These are phyloP conservation scores for Triglochin maritima DNA, from an alignment of 106 monocot species.

Conservation along the genomic window DNA sequence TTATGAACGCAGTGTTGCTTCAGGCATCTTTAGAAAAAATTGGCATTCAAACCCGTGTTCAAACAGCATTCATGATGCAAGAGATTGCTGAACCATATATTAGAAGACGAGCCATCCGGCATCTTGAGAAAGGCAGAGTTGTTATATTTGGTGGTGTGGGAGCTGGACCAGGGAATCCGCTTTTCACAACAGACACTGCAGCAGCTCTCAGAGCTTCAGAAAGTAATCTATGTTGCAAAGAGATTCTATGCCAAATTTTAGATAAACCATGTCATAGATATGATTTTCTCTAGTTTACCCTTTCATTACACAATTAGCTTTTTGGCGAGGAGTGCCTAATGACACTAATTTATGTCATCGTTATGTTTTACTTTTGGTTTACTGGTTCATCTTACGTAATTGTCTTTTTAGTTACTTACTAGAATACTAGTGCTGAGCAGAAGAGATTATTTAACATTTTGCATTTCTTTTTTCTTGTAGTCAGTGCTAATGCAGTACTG, in stretches of 20 bases:
- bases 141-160: constrained; percentile 93
- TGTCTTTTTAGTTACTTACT: neutral
- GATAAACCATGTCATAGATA: neutral
- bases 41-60: constrained; percentile 75
- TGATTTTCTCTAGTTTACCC: neutral
- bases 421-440: neutral
- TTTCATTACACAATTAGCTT: neutral
- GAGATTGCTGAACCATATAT: constrained; percentile 96
- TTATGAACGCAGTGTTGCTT: constrained; percentile 92
- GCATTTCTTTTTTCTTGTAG: constrained; percentile 22
- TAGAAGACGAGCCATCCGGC: constrained; percentile 74
- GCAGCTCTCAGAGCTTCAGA: constrained; percentile 87
- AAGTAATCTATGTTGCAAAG: constrained; percentile 25
- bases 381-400: neutral
- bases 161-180: constrained; percentile 61
- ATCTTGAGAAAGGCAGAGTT: constrained; percentile 96
- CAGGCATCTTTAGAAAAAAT: constrained; percentile 92
- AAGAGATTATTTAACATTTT: no score
- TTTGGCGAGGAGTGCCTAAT: neutral
- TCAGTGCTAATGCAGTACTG: constrained; percentile 79
- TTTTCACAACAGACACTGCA: constrained; percentile 77
- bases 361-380: neutral
- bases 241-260: neutral
- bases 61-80: constrained; percentile 79
- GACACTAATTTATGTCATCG: neutral